Evolutionary conservation across 768 basidiomycete species (phyloP), one percentile per base, ranked within the genome.

Genomic region (Hortiboletus flavorubellus): DNA sequence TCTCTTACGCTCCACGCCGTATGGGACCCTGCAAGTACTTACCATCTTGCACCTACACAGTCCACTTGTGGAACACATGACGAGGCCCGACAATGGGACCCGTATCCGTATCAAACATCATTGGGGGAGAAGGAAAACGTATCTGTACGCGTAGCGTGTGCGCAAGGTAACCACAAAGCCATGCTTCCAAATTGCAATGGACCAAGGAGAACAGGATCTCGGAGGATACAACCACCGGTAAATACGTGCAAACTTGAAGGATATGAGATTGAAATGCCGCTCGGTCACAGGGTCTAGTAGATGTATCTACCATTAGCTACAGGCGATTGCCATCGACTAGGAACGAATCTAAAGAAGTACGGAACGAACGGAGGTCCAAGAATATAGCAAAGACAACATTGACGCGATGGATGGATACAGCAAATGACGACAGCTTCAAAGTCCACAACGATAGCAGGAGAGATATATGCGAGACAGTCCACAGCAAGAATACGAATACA

Each of bases 401-500:
- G 43, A 40, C 15, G 51, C 33, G 34, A 54, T 8, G 47, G 30
- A 56, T 50, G 39, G 53, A 66, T 64, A 66, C 61, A 64, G 40
- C 30, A 46, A 37, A 45, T 49, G 54, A 43, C 2, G 40, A 48
- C 12, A 53, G 31, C 30, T 46, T 39, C 10, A 37, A 33, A 51
- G 55, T 58, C 53, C 54, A 59, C 40, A 35, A 47, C 38, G 50
- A 62, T 18, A 49, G 51, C 41, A 15, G 49, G 16, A 44, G 38
- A 49, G 43, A 50, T 35, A 50, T 35, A 44, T 47, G 50, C 45
- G 52, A 52, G 49, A 42, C 1, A 41, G 54, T 56, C 51, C 54
- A 61, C 42, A 45, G 39, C 37, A 7, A 46, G 7, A 39, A 64
- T 64, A 57, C 56, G 7, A 39, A 64, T 64, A 57, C 56, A 65